Conservation (phyloP, 2,329 filamentous ascomycete genomes). For the Neofusicoccum cordaticola region DNA sequence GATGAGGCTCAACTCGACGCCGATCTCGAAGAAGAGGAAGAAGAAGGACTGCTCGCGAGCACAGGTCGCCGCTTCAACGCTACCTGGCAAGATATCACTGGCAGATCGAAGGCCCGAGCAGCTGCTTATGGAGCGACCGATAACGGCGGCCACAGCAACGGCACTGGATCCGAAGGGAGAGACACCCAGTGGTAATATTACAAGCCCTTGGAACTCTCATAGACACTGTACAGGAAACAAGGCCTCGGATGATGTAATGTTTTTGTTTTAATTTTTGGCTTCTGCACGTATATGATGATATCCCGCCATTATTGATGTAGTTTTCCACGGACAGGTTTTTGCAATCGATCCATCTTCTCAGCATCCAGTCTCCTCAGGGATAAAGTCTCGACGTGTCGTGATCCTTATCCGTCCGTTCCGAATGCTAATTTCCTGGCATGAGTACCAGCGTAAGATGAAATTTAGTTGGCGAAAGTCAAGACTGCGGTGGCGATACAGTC, state of each 20-base stretch:
- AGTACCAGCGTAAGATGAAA: not conserved
- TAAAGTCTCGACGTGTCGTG: not conserved
- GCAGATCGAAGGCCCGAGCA: constrained; percentile 39
- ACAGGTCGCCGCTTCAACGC: constrained; percentile 79
- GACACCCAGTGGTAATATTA: constrained; percentile 15
- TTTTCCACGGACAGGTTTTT: not conserved
- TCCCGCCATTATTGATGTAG: not conserved
- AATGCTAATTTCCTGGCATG: not conserved
- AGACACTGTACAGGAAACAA: not conserved
- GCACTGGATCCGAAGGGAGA: not conserved
- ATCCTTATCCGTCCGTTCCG: not conserved
- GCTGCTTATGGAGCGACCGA: constrained; percentile 19
- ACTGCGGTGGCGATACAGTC: not conserved
- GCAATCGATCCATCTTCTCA: not conserved
- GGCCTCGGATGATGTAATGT: not conserved
- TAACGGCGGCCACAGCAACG: not conserved
- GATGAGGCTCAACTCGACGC: constrained; percentile 78
- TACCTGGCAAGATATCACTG: constrained; percentile 85
- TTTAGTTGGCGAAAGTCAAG: not conserved
- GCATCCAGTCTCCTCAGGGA: not conserved
- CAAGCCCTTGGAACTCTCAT: not conserved
- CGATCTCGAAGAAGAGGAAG: constrained; percentile 86
- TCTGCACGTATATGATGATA: not conserved
- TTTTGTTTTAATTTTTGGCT: not conserved
- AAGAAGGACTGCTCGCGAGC: constrained; percentile 84